These are phyloP conservation scores for Sphaerulina vaccinii DNA, from an alignment of 2,329 filamentous ascomycete species.

Conservation along the genomic window DNA sequence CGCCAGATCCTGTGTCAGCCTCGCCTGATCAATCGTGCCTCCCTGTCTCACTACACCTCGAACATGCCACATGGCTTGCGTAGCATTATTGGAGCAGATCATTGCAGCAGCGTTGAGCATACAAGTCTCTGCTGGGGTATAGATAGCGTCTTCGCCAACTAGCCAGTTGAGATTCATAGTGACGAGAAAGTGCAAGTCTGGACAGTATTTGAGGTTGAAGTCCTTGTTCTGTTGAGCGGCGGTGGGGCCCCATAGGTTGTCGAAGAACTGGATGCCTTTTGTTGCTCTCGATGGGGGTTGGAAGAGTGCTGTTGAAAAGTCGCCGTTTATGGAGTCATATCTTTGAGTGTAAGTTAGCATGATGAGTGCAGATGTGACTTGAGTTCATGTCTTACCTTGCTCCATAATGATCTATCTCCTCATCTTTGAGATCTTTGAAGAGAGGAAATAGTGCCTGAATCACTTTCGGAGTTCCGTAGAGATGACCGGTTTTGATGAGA, in stretches of 20 bases:
- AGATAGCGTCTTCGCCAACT: conserved; percentile 11
- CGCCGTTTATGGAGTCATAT: not conserved
- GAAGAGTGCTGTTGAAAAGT: not conserved
- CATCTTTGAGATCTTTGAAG: conserved; percentile 18
- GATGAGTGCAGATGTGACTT: not conserved
- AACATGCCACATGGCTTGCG: conserved; percentile 19
- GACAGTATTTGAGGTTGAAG: conserved; percentile 18
- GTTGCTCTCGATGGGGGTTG: not conserved
- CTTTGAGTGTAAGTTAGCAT: not conserved
- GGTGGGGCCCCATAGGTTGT: conserved; percentile 12
- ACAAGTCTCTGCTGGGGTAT: conserved; percentile 13
- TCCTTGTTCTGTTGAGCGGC: conserved; percentile 11
- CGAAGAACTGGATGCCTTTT: conserved; percentile 6
- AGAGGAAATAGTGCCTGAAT: conserved; percentile 16
- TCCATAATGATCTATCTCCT: conserved; percentile 18
- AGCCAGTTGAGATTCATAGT: conserved; percentile 7
- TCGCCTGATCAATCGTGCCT: conserved; percentile 15
- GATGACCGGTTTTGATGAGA: conserved; percentile 15
- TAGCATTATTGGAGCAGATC: conserved; percentile 12
- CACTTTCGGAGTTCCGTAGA: conserved; percentile 16
- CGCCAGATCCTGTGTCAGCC: conserved; percentile 15
- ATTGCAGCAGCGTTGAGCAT: conserved; percentile 17
- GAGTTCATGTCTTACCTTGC: not conserved
- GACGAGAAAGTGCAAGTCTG: conserved; percentile 15
- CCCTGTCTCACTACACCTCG: conserved; percentile 21